Base-by-base conservation (phyloP, 2,329 filamentous ascomycete genomes). In the Talaromyces islandicus region DNA sequence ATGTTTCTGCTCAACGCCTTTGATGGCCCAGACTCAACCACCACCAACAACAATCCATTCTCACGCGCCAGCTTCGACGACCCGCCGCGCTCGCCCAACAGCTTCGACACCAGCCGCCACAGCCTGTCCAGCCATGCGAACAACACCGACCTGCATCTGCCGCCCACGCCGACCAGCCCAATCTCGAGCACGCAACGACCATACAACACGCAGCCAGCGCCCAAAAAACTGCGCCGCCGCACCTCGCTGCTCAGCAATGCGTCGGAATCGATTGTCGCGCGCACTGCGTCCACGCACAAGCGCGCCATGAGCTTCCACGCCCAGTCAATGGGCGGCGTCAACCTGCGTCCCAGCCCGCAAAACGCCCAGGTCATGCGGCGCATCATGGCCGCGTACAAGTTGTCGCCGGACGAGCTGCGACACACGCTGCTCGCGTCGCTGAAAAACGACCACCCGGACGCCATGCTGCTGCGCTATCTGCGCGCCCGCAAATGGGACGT, bases 401-500 rank as follows among this genome's bases (percentile, higher is more conserved):
- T 88, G 64, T 82, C 86, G 0, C 90, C 92, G 0, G 89, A 92
- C 67, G 82, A 88, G 51, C 84, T 97, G 64, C 85, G 91, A 53
- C 79, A 81, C 27, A 88, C 91, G 0, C 88, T 97, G 69, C 96
- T 93, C 90, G 82, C 80, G 65, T 94, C 95, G 88, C 84, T 92
- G 62, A 97, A 97, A 79, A 88, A 93, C 69, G 93, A 97, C 69
- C 86, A 97, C 71, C 93, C 93, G 0, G 94, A 97, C 75, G 89
- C 87, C 0, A 78, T 95, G 29, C 77, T 92, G 19, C 78, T 96
- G 56, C 86, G 91, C 43, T 96, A 94, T 72, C 78, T 96, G 56
- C 82, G 91, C 54, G 91, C 91, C 24, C 83, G 91, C 48, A 95
- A 95, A 75, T 97, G 93, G 93, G 91, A 97, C 69, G 87, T 96